Base-by-base conservation (phyloP, 2,329 filamentous ascomycete genomes). In the Beauveria medogensis region DNA sequence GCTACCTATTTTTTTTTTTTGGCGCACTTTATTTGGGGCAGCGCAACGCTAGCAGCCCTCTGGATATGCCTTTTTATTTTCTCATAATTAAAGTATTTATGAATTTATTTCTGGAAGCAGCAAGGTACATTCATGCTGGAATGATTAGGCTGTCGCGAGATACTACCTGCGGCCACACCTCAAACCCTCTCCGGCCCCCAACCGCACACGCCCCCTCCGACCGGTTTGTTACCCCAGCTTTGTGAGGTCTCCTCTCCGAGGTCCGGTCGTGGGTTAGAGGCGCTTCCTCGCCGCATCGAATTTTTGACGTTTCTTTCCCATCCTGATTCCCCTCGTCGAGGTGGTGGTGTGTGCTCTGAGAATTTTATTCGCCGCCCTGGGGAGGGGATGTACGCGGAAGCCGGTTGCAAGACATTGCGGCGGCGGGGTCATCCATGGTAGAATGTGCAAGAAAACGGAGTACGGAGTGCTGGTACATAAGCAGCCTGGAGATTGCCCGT, bases 151-250 rank as follows among this genome's bases (percentile, higher is more conserved):
- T 37, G 34, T 16, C 34, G 12, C 14, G 34, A 37, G 34, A 12
- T 12, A 16, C 34, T 10, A n/a, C 51, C 4, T n/a, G 24, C 47
- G 41, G 24, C 47, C 26, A 34, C 46, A 34, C 54, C 40, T 56
- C 44, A 40, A 41, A 37, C 47, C 43, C 60, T 14, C 51, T 14
- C 24, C 14, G 34, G 34, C 30, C 41, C 22, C 48, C 47, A 46
- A 30, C 50, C 60, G 28, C 55, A 59, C 51, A 58, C 43, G 24
- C 53, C 55, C 55, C 51, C 26, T 26, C 41, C n/a, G 9, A 40
- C 22, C 57, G 24, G 9, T 18, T n/a, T 18, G 37, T 16, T 60
- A 55, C 58, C 58, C 58, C 58, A 60, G 58, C 58, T 60, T 60
- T 60, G 58, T 14, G 50, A 24, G 20, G 28, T 30, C 18, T 43